Percentiles rank a stretch among this genome's conserved stretches.
Conservation (phyloP, 331 rosid genomes). For the Quercus tomentella region DNA sequence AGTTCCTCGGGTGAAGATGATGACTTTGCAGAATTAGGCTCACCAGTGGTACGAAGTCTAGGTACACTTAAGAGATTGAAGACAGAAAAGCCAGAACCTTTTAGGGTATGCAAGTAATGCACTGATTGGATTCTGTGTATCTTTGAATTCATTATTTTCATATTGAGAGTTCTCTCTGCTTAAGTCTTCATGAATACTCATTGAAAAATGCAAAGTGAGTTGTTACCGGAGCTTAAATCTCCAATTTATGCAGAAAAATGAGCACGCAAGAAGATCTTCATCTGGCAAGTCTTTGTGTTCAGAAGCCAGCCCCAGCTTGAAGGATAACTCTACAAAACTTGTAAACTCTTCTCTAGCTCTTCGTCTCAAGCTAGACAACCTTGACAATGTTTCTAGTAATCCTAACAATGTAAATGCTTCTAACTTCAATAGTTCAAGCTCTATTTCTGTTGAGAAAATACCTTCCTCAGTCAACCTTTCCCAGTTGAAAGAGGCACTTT, state of each 20-base stretch:
- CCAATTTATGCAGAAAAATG: slow-evolving; percentile 10
- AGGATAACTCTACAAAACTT: background rate
- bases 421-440: background rate
- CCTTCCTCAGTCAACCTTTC: slow-evolving; percentile 2
- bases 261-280: background rate
- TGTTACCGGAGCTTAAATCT: background rate
- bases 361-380: background rate
- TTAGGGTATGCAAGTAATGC: slow-evolving; percentile 9
- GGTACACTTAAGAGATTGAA: background rate
- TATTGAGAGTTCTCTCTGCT: background rate
- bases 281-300: background rate
- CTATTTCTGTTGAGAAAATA: background rate
- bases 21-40: slow-evolving; percentile 11
- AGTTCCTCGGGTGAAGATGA: slow-evolving; percentile 11
- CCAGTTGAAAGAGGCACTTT: background rate
- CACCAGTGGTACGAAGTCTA: background rate
- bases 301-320: background rate
- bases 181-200: background rate
- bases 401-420: background rate
- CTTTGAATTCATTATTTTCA: background rate
- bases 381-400: background rate
- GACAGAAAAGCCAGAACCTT: slow-evolving; percentile 24
- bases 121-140: background rate
- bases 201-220: background rate
- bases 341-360: background rate